Conservation (phyloP, 805 yeast genomes). For the Candida manassasensis region DNA sequence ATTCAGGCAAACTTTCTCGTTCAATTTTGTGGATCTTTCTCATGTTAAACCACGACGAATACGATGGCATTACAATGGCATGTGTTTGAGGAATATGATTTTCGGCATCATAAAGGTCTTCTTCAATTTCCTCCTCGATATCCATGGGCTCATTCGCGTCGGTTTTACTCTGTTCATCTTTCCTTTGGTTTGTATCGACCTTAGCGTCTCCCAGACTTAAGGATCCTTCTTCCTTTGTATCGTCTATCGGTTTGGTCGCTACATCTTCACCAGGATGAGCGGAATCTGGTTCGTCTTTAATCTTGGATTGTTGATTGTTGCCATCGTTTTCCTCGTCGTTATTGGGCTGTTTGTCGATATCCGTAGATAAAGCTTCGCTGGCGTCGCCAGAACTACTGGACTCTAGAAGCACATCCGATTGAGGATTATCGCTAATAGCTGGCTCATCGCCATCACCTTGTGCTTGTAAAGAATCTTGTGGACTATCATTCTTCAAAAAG, state of each 20-base stretch:
- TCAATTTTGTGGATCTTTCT: slow-evolving; percentile 72
- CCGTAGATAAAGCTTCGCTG: neutral
- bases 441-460: neutral
- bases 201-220: no score
- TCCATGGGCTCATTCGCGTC: slow-evolving; percentile 3
- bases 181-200: slow-evolving; percentile 5
- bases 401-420: neutral
- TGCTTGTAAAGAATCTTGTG: no score
- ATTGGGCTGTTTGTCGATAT: neutral
- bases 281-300: neutral
- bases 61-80: slow-evolving; percentile 81
- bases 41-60: slow-evolving; percentile 80
- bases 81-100: slow-evolving; percentile 58
- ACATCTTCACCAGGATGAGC: slow-evolving; percentile 1
- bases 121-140: slow-evolving; percentile 9
- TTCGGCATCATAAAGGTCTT: slow-evolving; percentile 13
- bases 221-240: slow-evolving; percentile 7
- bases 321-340: slow-evolving; percentile 1
- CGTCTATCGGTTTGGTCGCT: neutral
- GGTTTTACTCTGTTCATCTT: slow-evolving; percentile 4
- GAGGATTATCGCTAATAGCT: neutral
- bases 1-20: slow-evolving; percentile 81
- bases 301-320: neutral
- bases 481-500: neutral
- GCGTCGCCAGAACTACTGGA: neutral